Conservation (phyloP, 768 basidiomycete genomes). For the Asterophora parasitica region DNA sequence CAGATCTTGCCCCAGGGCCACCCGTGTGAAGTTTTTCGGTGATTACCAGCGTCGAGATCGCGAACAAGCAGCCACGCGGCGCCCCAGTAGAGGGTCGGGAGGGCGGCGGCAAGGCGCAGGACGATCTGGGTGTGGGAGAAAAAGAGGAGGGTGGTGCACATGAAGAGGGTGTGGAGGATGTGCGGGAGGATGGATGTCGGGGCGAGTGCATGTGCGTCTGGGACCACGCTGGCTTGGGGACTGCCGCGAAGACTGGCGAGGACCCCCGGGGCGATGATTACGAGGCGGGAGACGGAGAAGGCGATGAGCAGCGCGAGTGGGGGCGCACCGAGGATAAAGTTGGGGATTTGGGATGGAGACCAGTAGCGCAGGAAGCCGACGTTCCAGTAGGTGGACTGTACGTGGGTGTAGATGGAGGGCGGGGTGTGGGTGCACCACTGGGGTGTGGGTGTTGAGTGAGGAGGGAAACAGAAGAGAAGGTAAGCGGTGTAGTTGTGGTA, state of each 20-base stretch:
- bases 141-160: conserved; percentile 64
- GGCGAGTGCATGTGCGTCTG: conserved; percentile 28
- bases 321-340: conserved; percentile 78
- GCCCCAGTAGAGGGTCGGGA: conserved; percentile 85
- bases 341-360: conserved; percentile 78
- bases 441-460: conserved; percentile 12
- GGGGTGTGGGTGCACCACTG: conserved; percentile 61
- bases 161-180: conserved; percentile 64
- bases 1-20: conserved; percentile 48
- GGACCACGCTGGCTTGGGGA: not conserved
- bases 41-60: not conserved
- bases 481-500: conserved; percentile 70
- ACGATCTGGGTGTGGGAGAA: conserved; percentile 85
- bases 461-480: conserved; percentile 50
- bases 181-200: conserved; percentile 54
- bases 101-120: conserved; percentile 67
- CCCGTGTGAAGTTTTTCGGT: not conserved
- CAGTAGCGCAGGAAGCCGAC: conserved; percentile 84
- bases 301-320: conserved; percentile 49
- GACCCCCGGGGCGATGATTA: conserved; percentile 8
- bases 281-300: conserved; percentile 34
- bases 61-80: conserved; percentile 58
- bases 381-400: conserved; percentile 85
- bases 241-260: not conserved
- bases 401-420: conserved; percentile 77